Percentiles rank a stretch among this genome's conserved stretches.
Conservation (phyloP, 2,329 filamentous ascomycete species). For the Xylaria polymorpha region DNA sequence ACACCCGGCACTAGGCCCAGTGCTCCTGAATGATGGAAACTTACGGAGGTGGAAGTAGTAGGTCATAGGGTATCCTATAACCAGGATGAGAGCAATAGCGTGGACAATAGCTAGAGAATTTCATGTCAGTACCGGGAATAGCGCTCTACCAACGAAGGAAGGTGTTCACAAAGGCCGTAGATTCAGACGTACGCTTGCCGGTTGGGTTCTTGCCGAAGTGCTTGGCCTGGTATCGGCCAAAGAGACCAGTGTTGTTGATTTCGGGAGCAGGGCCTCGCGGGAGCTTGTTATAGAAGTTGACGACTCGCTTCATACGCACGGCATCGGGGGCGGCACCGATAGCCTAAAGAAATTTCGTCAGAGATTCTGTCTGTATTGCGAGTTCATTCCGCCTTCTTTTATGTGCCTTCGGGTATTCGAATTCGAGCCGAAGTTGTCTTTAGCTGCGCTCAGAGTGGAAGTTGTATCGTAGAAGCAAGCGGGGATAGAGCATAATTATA, state of each 20-base stretch:
- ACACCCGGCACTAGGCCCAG: neutral
- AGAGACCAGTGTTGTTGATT: conserved; percentile 81
- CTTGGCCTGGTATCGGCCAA: conserved; percentile 87
- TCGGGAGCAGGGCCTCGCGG: conserved; percentile 91
- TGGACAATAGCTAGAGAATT: conserved; percentile 81
- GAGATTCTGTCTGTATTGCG: conserved; percentile 43
- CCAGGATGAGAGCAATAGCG: conserved; percentile 79
- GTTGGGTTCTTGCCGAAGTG: conserved; percentile 97
- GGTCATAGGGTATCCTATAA: conserved; percentile 93
- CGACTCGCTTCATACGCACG: conserved; percentile 96
- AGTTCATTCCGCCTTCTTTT: neutral
- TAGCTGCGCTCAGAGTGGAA: neutral
- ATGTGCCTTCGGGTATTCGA: neutral
- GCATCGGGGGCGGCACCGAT: conserved; percentile 96
- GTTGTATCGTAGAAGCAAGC: conserved; percentile 13
- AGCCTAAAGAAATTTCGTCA: conserved; percentile 69
- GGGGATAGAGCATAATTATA: conserved; percentile 25
- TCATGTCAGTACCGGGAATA: conserved; percentile 41
- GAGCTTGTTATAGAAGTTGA: conserved; percentile 98
- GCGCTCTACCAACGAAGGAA: neutral
- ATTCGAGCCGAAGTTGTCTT: conserved; percentile 15
- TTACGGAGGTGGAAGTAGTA: conserved; percentile 99
- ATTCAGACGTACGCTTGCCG: conserved; percentile 78
- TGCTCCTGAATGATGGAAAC: conserved; percentile 53
- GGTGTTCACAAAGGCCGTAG: neutral